phyloP scores from a whole-genome alignment of 164 flowering plant genomes.

The Vitis vinifera region DNA sequence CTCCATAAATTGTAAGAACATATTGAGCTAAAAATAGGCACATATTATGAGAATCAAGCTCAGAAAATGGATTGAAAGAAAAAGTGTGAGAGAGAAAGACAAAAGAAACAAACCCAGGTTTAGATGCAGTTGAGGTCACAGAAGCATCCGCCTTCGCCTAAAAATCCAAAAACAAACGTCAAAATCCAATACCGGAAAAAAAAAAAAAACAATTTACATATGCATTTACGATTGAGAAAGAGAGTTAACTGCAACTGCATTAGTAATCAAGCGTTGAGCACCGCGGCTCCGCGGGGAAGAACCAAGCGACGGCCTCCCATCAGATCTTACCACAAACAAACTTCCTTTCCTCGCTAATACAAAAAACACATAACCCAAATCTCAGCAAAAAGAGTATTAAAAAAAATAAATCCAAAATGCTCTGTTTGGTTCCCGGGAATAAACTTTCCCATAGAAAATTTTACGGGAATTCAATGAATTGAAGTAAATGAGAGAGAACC shows the following conservation, averaged over 20 bases:
- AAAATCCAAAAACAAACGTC: slow-evolving; percentile 8
- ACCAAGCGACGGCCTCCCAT: slow-evolving; percentile 23
- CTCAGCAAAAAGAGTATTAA: background rate
- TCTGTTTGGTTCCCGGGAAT: no score
- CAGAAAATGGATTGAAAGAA: no score
- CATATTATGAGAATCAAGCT: no score
- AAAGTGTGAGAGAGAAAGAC: background rate
- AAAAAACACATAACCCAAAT: slow-evolving; percentile 6
- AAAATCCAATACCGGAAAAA: background rate
- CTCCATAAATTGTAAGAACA: no score
- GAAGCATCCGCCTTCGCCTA: slow-evolving; percentile 44
- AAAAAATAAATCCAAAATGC: no score
- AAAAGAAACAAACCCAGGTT: slow-evolving; percentile 44
- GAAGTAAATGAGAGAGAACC: slow-evolving; percentile 16
- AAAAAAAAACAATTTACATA: background rate
- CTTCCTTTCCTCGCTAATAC: slow-evolving; percentile 40
- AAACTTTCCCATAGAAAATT: background rate
- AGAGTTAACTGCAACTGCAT: slow-evolving; percentile 61
- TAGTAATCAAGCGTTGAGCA: slow-evolving; percentile 29
- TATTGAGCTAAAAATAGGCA: no score
- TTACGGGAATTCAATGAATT: background rate
- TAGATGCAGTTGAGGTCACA: slow-evolving; percentile 36
- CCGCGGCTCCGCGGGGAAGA: slow-evolving; percentile 20
- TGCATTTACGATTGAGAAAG: background rate
- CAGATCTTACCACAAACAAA: slow-evolving; percentile 41